Percentiles rank a stretch among this genome's conserved stretches.
phyloP scores from a whole-genome alignment of 257 asterid genomes.

The Capsicum chinense region DNA sequence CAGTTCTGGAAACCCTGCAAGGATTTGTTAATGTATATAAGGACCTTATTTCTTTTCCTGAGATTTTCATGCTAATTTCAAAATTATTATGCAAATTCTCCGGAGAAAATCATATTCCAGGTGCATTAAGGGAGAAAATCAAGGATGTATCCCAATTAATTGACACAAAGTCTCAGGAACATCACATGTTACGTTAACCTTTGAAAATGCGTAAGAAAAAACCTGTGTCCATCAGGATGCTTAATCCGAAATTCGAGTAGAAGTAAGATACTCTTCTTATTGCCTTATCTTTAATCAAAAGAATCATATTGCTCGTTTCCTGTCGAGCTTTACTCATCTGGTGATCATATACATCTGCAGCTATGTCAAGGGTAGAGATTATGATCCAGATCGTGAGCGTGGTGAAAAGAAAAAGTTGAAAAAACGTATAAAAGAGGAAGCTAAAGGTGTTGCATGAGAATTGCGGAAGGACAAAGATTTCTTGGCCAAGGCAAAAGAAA shows the following conservation, averaged over 20 bases:
- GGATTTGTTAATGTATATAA: conserved; percentile 61
- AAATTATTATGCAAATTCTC: conserved; percentile 55
- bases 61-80: conserved; percentile 73
- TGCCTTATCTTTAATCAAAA: background rate
- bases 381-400: conserved; percentile 94
- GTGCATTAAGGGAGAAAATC: conserved; percentile 57
- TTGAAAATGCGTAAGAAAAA: conserved; percentile 72
- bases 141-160: conserved; percentile 49
- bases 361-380: conserved; percentile 93
- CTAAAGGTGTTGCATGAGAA: conserved; percentile 79
- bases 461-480: conserved; percentile 79
- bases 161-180: conserved; percentile 58
- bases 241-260: conserved; percentile 89
- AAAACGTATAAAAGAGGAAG: conserved; percentile 63
- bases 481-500: conserved; percentile 70
- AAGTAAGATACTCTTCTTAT: conserved; percentile 45
- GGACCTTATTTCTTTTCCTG: conserved; percentile 76
- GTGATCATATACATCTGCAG: conserved; percentile 48
- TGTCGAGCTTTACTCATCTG: background rate
- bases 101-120: conserved; percentile 61
- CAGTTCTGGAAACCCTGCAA: conserved; percentile 64
- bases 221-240: conserved; percentile 52
- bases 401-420: conserved; percentile 73
- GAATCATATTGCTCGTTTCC: background rate
- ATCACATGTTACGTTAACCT: conserved; percentile 67